Evolutionary conservation across 495 filamentous ascomycete species (phyloP).

Genomic region (Neurospora terricola): DNA sequence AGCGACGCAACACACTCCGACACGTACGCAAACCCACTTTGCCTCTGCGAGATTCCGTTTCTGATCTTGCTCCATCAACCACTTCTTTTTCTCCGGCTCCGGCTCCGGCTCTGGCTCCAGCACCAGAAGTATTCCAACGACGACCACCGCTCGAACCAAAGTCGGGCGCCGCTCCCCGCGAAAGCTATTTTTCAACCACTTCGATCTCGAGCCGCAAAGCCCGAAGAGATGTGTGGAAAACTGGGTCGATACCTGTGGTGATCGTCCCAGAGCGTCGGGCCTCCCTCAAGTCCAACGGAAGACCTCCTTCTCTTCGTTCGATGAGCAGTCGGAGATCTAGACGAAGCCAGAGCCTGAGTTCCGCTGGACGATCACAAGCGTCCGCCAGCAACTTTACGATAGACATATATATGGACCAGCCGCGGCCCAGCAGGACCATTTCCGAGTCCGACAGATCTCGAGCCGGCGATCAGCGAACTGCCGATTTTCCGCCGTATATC

Average conservation of each 20-base stretch:
- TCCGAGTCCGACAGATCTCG: constrained; percentile 39
- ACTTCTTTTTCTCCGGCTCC: constrained; percentile 29
- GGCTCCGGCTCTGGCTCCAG: constrained; percentile 8
- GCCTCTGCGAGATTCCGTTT: constrained; percentile 40
- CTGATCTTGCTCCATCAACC: constrained; percentile 41
- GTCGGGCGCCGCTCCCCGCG: constrained; percentile 31
- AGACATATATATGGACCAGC: constrained; percentile 9
- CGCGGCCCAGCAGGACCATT: constrained; percentile 30
- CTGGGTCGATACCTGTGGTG: constrained; percentile 54
- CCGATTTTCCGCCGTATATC: constrained; percentile 51
- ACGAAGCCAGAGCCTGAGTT: constrained; percentile 34
- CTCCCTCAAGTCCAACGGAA: constrained; percentile 45
- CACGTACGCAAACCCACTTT: constrained; percentile 53
- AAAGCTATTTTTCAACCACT: constrained; percentile 51
- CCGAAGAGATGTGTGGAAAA: constrained; percentile 45
- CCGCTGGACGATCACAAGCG: constrained; percentile 24
- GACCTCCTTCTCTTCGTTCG: constrained; percentile 41
- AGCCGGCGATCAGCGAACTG: constrained; percentile 39
- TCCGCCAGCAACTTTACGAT: constrained; percentile 25
- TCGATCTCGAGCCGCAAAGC: constrained; percentile 44
- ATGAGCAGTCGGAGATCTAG: constrained; percentile 41
- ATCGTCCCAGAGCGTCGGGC: constrained; percentile 60
- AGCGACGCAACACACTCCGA: constrained; percentile 49
- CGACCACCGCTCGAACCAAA: constrained; percentile 13
- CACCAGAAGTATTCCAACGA: constrained; percentile 16